Base-by-base conservation (phyloP, 2,329 filamentous ascomycete species). In the Hymenoscyphus linearis region DNA sequence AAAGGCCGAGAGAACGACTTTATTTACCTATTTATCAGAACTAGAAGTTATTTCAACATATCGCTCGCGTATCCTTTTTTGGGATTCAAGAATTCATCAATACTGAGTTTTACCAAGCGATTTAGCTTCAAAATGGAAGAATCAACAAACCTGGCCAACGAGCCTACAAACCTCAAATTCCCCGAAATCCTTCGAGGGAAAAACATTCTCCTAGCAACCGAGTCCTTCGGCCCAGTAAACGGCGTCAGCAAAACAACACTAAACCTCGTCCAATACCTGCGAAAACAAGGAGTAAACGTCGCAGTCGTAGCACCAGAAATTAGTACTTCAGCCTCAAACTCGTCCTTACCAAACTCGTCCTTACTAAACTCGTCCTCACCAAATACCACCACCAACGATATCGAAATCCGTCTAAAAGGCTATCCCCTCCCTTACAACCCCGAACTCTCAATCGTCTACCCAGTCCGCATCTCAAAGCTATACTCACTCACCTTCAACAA, bases 201-300 rank as follows among this genome's bases (percentile, higher is more conserved):
- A 72, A 82, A 81, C 64, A 79, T 90, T 63, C 74, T 90, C 7
- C 79, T 90, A 7, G 87, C 86, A 64, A 89, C 86, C 14, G 87
- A 90, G 71, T 89, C 86, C 0, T 86, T 89, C 61, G 87, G 86
- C 2, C 87, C 87, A 0, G 85, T 90, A 70, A 90, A 90, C 69
- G 87, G 87, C n/a, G 87, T 90, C 53, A 88, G 84, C 68, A 80
- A 86, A 63, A 90, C 87, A 4, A 90, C 87, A 0, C 76, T 86
- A 67, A 88, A 85, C 77, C 79, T 90, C 57, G 84, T 90, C 59
- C 83, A 85, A 70, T 87, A 89, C 66, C 76, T 90, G 22, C 81
- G 85, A 60, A 76, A 76, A n/a, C 76, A 89, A 66, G 86, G 85
- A 22, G 85, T 82, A 12, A 79, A 85, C 18, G 82, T 90, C 56